Conservation (phyloP, 257 asterid species). For the Fraxinus cuspidata region DNA sequence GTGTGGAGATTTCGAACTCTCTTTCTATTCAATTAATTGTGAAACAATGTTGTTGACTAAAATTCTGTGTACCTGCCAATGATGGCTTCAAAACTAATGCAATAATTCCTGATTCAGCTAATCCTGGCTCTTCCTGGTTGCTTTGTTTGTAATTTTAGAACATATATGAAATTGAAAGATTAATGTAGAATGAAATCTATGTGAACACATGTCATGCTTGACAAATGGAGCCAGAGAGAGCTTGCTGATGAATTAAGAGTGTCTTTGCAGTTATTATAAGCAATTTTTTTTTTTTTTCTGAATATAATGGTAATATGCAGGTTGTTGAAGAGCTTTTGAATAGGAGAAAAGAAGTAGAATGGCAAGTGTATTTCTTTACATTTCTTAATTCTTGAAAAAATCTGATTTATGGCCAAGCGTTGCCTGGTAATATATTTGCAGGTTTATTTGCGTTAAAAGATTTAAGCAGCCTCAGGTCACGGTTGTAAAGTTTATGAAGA, state of each 20-base stretch:
- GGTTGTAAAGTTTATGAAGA: too few relatives aligned
- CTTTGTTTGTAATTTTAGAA: background rate
- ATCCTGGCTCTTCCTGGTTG: slow-evolving; percentile 19
- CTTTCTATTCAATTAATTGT: too few relatives aligned
- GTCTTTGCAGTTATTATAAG: background rate
- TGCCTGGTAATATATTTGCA: too few relatives aligned
- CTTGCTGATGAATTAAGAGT: slow-evolving; percentile 88
- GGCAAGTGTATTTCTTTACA: too few relatives aligned
- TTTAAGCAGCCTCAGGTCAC: too few relatives aligned
- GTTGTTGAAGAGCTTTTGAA: slow-evolving; percentile 78
- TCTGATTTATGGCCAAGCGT: too few relatives aligned
- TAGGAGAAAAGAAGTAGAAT: slow-evolving; percentile 78
- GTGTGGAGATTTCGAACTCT: too few relatives aligned
- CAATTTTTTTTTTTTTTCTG: background rate
- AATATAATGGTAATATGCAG: slow-evolving; percentile 35
- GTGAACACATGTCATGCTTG: slow-evolving; percentile 75
- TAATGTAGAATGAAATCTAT: slow-evolving; percentile 1
- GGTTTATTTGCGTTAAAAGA: too few relatives aligned
- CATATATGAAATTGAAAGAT: slow-evolving; percentile 7
- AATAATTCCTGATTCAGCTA: slow-evolving; percentile 15
- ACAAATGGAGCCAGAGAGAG: slow-evolving; percentile 64
- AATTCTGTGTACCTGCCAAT: background rate
- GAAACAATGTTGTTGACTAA: too few relatives aligned
- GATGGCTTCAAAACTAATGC: slow-evolving; percentile 13
- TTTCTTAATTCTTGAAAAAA: too few relatives aligned